A percentile compares a stretch with the other conserved stretches of the same genome.
Conservation (phyloP, 208 protist species). For the Angomonas ambiguus region DNA sequence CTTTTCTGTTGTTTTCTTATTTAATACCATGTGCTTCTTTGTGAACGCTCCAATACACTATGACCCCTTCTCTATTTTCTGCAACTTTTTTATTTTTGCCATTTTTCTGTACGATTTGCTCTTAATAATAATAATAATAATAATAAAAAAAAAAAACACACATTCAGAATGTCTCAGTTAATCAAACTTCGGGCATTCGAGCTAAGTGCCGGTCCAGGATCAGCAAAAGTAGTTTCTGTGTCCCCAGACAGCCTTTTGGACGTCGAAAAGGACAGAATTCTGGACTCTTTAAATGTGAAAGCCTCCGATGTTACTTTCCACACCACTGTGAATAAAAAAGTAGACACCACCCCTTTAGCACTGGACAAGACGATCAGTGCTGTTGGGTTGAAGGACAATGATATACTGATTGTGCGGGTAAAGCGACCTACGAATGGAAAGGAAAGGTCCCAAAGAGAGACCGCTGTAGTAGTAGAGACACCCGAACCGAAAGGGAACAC, state of each 20-base stretch:
- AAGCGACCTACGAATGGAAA: neutral
- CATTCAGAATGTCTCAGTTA: neutral
- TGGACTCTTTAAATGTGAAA: constrained; percentile 12
- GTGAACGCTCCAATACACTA: neutral
- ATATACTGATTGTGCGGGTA: constrained; percentile 28
- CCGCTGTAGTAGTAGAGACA: neutral
- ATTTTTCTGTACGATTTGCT: neutral
- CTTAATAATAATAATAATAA: neutral
- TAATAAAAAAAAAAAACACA: constrained; percentile 1
- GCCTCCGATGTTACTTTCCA: constrained; percentile 19
- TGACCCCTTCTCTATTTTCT: neutral
- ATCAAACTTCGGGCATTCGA: constrained; percentile 25
- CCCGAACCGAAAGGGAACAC: too few relatives aligned
- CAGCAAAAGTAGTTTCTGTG: constrained; percentile 25
- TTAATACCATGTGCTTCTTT: neutral
- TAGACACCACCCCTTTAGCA: constrained; percentile 22
- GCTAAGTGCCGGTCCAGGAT: constrained; percentile 21
- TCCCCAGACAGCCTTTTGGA: constrained; percentile 14
- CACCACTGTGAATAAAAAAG: constrained; percentile 17
- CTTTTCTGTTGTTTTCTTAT: neutral
- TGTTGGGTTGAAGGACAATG: constrained; percentile 20
- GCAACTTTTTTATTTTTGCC: neutral
- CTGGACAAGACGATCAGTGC: constrained; percentile 12
- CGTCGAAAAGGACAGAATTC: constrained; percentile 14
- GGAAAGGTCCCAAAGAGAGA: neutral